Conservation (phyloP, 345 rosid genomes). For the Acer yangbiense region DNA sequence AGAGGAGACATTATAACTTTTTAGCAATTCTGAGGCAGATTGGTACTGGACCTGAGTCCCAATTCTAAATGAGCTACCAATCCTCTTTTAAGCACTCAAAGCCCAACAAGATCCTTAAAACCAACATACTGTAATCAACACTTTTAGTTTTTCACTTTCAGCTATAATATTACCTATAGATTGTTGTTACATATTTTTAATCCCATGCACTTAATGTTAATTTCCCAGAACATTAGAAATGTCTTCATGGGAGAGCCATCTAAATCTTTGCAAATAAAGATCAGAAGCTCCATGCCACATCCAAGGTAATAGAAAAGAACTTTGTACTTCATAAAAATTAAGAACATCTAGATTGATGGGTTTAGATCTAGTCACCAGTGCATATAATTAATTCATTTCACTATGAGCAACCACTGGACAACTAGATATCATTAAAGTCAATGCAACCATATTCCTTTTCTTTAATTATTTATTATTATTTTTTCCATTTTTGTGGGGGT, state of each 20-base stretch:
- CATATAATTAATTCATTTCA: no score
- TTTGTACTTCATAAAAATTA: no score
- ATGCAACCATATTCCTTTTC: no score
- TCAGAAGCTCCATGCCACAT: no score
- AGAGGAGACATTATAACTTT: not conserved
- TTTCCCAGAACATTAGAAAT: not conserved
- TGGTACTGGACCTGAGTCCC: not conserved
- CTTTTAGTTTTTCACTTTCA: not conserved
- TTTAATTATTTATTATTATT: no score
- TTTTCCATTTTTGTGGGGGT: no score
- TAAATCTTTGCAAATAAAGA: not conserved
- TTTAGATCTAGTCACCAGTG: no score
- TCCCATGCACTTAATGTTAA: not conserved
- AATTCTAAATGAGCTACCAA: not conserved
- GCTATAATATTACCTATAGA: not conserved
- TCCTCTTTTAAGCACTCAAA: not conserved
- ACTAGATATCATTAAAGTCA: no score
- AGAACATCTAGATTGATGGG: no score
- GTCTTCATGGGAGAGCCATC: not conserved
- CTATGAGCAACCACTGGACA: no score
- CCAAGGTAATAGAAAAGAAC: no score
- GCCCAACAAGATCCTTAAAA: not conserved
- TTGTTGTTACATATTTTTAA: not conserved
- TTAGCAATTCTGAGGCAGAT: not conserved
- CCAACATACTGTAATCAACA: not conserved